Percentiles rank a stretch among this genome's conserved stretches.
These are phyloP conservation scores for Echium plantagineum DNA, from an alignment of 257 asterid genomes.

Conservation along the genomic window DNA sequence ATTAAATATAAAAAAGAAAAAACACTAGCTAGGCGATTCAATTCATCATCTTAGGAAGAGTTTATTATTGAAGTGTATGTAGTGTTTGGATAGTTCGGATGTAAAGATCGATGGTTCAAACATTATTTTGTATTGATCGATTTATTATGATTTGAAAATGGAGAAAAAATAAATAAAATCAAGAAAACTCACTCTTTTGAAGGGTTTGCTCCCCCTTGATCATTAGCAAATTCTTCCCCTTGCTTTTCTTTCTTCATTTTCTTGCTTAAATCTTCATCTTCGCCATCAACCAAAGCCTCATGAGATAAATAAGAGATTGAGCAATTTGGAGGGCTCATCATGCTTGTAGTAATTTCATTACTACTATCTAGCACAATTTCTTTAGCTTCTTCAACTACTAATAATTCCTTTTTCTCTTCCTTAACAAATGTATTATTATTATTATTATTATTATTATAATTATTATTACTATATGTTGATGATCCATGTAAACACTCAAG, in stretches of 20 bases:
- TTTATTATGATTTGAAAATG: background rate
- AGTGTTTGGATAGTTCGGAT: background rate
- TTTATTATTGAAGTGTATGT: too few species aligned
- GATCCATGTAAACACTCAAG: conserved; percentile 38
- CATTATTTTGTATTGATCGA: background rate
- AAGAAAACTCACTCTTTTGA: conserved; percentile 39
- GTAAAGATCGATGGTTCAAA: background rate
- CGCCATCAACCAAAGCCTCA: too few species aligned
- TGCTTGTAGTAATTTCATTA: conserved; percentile 8
- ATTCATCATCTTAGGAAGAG: too few species aligned
- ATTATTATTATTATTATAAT: too few species aligned
- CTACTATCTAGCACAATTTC: conserved; percentile 11
- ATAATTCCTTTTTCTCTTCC: conserved; percentile 20
- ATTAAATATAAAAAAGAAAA: too few species aligned
- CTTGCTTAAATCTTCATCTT: conserved; percentile 21
- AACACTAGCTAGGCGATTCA: too few species aligned
- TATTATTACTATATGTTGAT: conserved; percentile 25
- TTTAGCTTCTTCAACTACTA: conserved; percentile 5
- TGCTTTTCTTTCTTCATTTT: conserved; percentile 15
- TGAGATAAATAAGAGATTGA: conserved; percentile 40
- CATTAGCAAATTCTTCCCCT: conserved; percentile 13
- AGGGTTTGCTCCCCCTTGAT: conserved; percentile 28
- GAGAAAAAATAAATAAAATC: background rate
- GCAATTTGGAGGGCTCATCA: conserved; percentile 42
- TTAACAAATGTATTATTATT: conserved; percentile 11